These are phyloP conservation scores for Puccinellia tenuiflora DNA, from an alignment of 176 grass and related monocot species.

Conservation along the genomic window DNA sequence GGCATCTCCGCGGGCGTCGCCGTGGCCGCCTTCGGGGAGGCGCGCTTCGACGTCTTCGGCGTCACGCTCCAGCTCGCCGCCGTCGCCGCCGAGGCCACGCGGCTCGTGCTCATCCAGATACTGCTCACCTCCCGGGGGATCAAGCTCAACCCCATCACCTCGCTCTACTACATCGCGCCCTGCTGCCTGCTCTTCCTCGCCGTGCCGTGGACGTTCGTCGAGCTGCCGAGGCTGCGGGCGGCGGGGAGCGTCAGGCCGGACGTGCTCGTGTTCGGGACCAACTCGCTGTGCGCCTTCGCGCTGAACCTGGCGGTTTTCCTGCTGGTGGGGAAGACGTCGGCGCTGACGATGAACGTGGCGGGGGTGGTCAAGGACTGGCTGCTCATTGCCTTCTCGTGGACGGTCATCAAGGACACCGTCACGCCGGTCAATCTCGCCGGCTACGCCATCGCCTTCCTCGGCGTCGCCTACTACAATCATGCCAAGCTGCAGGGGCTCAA, in stretches of 20 bases:
- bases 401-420: constrained; percentile 72
- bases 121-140: constrained; percentile 68
- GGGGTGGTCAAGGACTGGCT: constrained; percentile 92
- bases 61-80: constrained; percentile 72
- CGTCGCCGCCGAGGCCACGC: constrained; percentile 76
- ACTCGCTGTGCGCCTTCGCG: constrained; percentile 79
- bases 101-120: constrained; percentile 86
- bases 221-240: constrained; percentile 46
- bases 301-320: constrained; percentile 84
- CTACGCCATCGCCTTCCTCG: constrained; percentile 81
- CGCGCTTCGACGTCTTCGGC: constrained; percentile 50
- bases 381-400: constrained; percentile 90
- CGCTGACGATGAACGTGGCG: constrained; percentile 88
- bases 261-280: constrained; percentile 65
- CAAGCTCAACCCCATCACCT: constrained; percentile 78
- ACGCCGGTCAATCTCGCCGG: constrained; percentile 67
- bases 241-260: constrained; percentile 13
- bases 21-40: constrained; percentile 77
- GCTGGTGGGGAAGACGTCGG: constrained; percentile 88
- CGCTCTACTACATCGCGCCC: constrained; percentile 77
- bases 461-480: constrained; percentile 86
- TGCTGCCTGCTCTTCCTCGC: constrained; percentile 72
- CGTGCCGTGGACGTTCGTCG: constrained; percentile 65
- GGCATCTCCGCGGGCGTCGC: constrained; percentile 72
- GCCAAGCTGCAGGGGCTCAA: constrained; percentile 74